Evolutionary conservation across 2,329 filamentous ascomycete species (phyloP), one percentile per base, ranked within the genome.

Genomic region (Xylaria sp.): DNA sequence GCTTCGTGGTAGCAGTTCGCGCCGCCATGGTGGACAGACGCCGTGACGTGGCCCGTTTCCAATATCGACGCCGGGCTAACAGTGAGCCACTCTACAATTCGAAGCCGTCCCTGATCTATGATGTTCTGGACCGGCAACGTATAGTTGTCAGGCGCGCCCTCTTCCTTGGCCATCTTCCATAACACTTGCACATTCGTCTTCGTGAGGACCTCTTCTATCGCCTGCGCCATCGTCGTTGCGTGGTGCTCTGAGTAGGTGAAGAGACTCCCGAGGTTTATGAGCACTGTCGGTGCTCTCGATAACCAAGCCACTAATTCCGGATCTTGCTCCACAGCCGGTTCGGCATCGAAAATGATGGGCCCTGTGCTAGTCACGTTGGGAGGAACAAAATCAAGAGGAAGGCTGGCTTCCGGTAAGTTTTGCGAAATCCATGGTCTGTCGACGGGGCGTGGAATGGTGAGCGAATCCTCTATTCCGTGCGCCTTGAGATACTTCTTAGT

Each of bases 1-100:
- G 73, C 68, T 60, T 74, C 73, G 20, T 72, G 67, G 33, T 74
- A 75, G 20, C 68, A 71, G 9, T 73, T 70, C 6, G 74, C 63
- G 5, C 74, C 73, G 5, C 74, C 73, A 38, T 75, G 72, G 10
- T 75, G 73, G 11, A 74, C 71, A 4, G 72, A 74, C 6, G 62
- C 67, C 2, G 68, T 49, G n/a, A 73, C 56, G 54, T 74, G 65
- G 11, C 73, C 74, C 1, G 69, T 69, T n/a, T 69, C 66, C 7
- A 74, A 26, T 20, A 74, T 58, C 15, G 72, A 58, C n/a, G 70
- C 38, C 10, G 70, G 72, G 20, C 71, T 71, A 4, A 61, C 68
- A 3, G 57, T 60, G 11, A 75, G 40, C 74, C 71, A 75, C 1
- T 51, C 31, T 7, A 64, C 53, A 11, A 75, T 59, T n/a, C 63